Base-by-base conservation (phyloP, 345 rosid genomes). In the Brassica cretica region DNA sequence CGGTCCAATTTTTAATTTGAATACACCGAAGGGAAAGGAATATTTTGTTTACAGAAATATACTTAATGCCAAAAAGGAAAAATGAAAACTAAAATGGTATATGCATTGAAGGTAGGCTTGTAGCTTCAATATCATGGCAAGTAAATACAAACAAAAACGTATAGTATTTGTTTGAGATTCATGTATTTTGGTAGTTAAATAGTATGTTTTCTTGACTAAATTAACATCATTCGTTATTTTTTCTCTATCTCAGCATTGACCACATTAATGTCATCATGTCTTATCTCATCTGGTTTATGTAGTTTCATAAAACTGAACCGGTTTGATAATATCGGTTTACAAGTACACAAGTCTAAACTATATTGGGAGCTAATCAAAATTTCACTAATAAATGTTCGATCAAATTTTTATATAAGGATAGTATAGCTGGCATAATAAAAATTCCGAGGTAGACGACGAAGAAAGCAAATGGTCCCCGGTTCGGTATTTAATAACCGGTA, bases 381-480 rank as follows among this genome's bases (percentile, higher is more conserved):
- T 7, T 39, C 1, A 8, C 9, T 2, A 25, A 30, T 70, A 27
- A 33, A 55, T 1, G 46, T 6, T 53, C 9, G 3, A 18, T 19
- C 5, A 49, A 21, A 29, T 5, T 2, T 39, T 14, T 18, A 5
- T 7, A 11, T 0, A 76, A 18, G 21, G 33, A 3, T 27, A 18
- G 35, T 3, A 24, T 72, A 6, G 37, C 59, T 67, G 71, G 71
- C 58, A 24, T 2, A 39, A 66, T 19, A 44, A 67, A 64, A 70
- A n/a, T 53, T 53, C 59, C n/a, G 24, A 53, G 27, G 25, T 69
- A 76, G 18, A 32, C 59, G 59, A 53, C 14, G 16, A 35, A 21
- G 16, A 35, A 32, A 29, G 7, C 2, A 64, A 5, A 77, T 67
- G 73, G 77, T 78, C 66, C 76, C 82, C 78, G 71, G 82, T 79